phyloP scores from a whole-genome alignment of 2,329 filamentous ascomycete species.

The Ophiostoma sp. region DNA sequence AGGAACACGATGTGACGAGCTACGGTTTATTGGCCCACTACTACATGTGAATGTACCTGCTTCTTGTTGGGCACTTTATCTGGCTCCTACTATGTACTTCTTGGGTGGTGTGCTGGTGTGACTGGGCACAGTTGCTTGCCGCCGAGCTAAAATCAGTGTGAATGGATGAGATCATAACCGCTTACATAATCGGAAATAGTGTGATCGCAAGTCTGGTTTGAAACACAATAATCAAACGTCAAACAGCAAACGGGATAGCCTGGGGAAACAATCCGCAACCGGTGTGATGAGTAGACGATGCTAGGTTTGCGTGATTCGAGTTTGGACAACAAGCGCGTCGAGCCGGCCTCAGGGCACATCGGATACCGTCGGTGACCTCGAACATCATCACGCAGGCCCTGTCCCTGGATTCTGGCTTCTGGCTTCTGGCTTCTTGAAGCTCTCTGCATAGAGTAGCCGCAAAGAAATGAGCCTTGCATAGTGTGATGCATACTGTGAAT shows the following conservation, averaged over 20 bases:
- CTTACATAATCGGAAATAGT: not conserved
- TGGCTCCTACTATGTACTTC: not conserved
- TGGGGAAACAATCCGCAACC: not conserved
- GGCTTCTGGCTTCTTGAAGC: too few relatives aligned
- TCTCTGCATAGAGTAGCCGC: not conserved
- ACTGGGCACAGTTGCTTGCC: conserved; percentile 1
- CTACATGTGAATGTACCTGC: conserved; percentile 5
- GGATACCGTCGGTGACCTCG: not conserved
- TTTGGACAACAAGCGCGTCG: not conserved
- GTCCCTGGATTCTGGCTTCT: not conserved
- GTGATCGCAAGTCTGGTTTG: not conserved
- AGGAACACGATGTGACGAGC: conserved; percentile 6
- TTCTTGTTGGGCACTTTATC: not conserved
- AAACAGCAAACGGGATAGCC: not conserved
- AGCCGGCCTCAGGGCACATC: not conserved
- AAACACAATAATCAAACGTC: not conserved
- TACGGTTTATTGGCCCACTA: not conserved
- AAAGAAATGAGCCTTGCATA: not conserved
- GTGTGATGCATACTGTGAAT: not conserved
- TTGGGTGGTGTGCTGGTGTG: conserved; percentile 1
- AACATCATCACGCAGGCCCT: not conserved
- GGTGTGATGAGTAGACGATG: not conserved
- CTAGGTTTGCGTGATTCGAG: not conserved
- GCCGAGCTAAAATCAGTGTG: not conserved
- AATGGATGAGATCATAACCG: not conserved